Evolutionary conservation across 371 early-diverging fungal genomes (phyloP).

Genomic region (Apophysomyces ossiformis): DNA sequence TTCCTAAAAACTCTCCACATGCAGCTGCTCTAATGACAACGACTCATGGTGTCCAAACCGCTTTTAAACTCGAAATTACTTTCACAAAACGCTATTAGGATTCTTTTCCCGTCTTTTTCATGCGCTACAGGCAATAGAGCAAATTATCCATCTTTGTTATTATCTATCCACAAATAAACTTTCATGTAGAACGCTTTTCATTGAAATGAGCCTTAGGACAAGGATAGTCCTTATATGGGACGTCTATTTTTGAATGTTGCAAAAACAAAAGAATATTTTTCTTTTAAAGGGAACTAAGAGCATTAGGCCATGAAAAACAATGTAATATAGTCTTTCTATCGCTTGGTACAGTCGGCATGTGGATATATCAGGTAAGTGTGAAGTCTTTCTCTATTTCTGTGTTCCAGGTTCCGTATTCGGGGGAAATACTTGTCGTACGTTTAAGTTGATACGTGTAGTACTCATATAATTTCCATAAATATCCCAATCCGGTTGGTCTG

Average conservation of each 20-base stretch:
- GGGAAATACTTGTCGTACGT: constrained; percentile 73
- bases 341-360: neutral
- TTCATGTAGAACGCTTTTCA: too few relatives aligned
- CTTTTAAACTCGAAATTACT: constrained; percentile 5
- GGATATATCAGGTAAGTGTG: neutral
- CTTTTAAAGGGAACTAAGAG: too few relatives aligned
- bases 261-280: too few relatives aligned
- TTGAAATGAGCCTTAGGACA: too few relatives aligned
- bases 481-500: constrained; percentile 56
- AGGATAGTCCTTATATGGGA: too few relatives aligned
- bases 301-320: too few relatives aligned
- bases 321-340: too few relatives aligned
- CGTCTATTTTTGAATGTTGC: too few relatives aligned
- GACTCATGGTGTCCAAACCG: constrained; percentile 7
- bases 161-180: neutral
- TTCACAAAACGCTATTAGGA: constrained; percentile 13
- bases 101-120: neutral
- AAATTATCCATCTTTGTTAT: neutral
- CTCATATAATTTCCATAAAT: constrained; percentile 61
- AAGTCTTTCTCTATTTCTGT: neutral
- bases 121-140: too few relatives aligned
- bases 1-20: constrained; percentile 27
- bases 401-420: neutral
- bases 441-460: constrained; percentile 73
- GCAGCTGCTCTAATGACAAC: constrained; percentile 3